Base-by-base conservation (phyloP, 2,329 filamentous ascomycete genomes). In the Neophaeococcomyces aloes region DNA sequence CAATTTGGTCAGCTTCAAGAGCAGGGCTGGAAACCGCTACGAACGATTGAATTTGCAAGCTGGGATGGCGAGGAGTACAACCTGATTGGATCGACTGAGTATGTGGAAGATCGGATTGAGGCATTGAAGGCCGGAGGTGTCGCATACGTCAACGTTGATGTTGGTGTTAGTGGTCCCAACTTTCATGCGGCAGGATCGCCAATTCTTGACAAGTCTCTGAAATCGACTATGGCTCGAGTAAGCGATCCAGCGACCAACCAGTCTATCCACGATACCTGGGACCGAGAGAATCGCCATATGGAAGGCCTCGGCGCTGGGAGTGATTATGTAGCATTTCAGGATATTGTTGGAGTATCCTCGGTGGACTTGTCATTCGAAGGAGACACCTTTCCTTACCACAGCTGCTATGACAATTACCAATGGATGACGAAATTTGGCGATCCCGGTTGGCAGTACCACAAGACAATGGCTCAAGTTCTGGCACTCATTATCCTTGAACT, bases 11-110 rank as follows among this genome's bases (percentile, higher is more conserved):
- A 86, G 50, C 74, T 96, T 13, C 71, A 80, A 17, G 64, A 71
- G 13, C 76, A 79, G 45, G 89, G 88, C 42, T 98, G 91, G 91
- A 76, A 84, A 19, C 91, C 91, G 1, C 70, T 94, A 13, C 81
- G 91, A n/a, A 93, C 86, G 3, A 94, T 98, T 51, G 84, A 94
- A 61, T 96, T 98, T 62, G 87, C 88, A 58, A 94, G 86, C 27
- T 98, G 91, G 91, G 91, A 98, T 61, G 91, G 78, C 3, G 82
- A 82, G 54, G 86, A 89, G 62, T 96, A 94, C 67, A 95, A 95
- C 62, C 68, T 91, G 35, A 84, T 94, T 46, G 91, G 91, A 7
- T 94, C 86, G 8, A 96, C 91, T 1, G 91, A 98, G 61, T 89
- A 83, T 57, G 91, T 98, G 35, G 91, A 98, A 65, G 81, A 83